phyloP scores from a whole-genome alignment of 768 basidiomycete species.

The Pisolithus sp. region DNA sequence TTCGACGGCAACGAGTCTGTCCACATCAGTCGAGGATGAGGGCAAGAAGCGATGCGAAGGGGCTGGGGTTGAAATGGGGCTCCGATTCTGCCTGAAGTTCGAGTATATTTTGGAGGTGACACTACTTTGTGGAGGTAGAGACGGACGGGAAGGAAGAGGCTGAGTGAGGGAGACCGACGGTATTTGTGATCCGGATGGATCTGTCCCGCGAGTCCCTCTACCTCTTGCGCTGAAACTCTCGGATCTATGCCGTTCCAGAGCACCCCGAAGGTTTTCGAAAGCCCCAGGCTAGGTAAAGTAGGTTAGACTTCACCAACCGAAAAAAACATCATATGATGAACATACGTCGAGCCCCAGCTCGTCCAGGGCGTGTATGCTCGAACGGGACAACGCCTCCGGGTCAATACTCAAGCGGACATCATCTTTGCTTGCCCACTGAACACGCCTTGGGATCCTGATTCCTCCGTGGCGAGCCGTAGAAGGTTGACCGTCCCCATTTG shows the following conservation, averaged over 20 bases:
- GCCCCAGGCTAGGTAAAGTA: constrained; percentile 34
- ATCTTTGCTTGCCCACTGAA: constrained; percentile 43
- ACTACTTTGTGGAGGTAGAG: neutral
- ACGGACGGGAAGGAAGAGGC: neutral
- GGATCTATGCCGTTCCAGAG: constrained; percentile 46
- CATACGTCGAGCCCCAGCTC: constrained; percentile 50
- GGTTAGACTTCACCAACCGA: neutral
- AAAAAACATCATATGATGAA: neutral
- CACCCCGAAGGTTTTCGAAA: constrained; percentile 43
- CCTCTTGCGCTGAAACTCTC: neutral
- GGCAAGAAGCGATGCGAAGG: neutral
- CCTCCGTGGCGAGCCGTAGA: constrained; percentile 19
- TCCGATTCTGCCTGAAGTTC: neutral
- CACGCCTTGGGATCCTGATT: constrained; percentile 43
- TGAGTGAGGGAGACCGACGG: constrained; percentile 10
- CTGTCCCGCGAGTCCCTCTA: neutral
- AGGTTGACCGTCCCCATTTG: constrained; percentile 10
- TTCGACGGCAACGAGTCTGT: constrained; percentile 1
- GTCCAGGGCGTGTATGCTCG: constrained; percentile 40
- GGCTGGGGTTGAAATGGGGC: neutral
- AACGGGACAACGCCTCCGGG: constrained; percentile 4
- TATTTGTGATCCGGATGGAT: constrained; percentile 3
- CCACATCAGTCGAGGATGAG: constrained; percentile 3
- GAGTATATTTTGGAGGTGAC: neutral
- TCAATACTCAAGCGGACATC: constrained; percentile 8